Evolutionary conservation across 345 rosid genomes (phyloP), one percentile per base, ranked within the genome.

Genomic region (Eutrema yunnanense): DNA sequence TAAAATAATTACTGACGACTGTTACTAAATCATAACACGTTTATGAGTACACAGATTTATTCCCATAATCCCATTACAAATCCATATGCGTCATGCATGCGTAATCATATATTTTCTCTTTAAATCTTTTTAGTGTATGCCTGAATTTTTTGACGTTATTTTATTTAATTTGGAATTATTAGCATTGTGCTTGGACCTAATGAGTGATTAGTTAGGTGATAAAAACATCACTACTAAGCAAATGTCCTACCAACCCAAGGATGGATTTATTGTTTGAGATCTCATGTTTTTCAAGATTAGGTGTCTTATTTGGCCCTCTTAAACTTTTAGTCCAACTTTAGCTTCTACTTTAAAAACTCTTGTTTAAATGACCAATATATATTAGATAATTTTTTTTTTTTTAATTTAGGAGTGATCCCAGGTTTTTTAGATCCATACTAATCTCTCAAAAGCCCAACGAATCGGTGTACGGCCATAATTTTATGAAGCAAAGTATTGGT

Each of bases 191-290:
- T 69, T 75, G 59, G 59, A 69, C 75, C 42, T 54, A 62, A 48
- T 70, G 60, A 76, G 75, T 62, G 66, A 62, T 40, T 62, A 69
- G 79, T 69, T 76, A 69, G 79, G 79, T 68, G 60, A 55, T 63
- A 52, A 19, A 60, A 36, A 64, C 37, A 30, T 57, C 65, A 62
- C 65, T 53, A 4, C 55, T 40, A 69, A 54, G 54, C 53, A 69
- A 63, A 56, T 76, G 29, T 63, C 63, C 11, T 76, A 70, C 75
- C 79, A 76, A 76, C 79, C 67, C 50, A 52, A 46, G 11, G 48
- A 47, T 48, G 41, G 65, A 63, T 26, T 26, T 36, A 22, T 48
- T 70, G 33, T 33, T 62, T 37, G 6, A 43, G 9, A 47, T 62
- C 11, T 55, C 66, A 46, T 34, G 6, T 58, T 57, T 58, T 19